Evolutionary conservation across 2,329 filamentous ascomycete genomes (phyloP), one percentile per base, ranked within the genome.

Genomic region (Ustulina deusta): DNA sequence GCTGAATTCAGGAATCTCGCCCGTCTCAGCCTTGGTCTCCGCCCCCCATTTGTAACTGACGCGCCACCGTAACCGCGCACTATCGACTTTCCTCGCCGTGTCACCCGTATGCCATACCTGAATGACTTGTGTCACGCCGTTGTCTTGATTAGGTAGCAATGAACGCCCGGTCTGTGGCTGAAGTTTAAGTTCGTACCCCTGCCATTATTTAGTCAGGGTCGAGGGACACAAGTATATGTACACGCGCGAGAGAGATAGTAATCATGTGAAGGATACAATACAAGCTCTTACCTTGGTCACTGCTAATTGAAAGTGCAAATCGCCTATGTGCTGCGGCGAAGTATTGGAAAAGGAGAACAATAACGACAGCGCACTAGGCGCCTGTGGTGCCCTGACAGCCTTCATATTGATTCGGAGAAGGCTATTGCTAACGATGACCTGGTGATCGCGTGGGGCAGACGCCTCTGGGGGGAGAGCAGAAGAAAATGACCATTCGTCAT

Each of bases 401-500:
- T 90, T 83, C 78, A 97, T 90, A 44, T 92, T 87, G 67, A 97
- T 90, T 67, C 88, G 88, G 54, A 98, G 82, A 49, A 83, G 85
- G 1, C 89, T 90, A 75, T 92, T 90, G 75, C 89, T 89, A 49
- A 97, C 88, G 22, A 91, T 82, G 55, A 88, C 87, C 71, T 93
- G 88, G 58, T 88, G 86, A 60, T 81, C 84, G 1, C 90, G 89
- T 38, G 88, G 85, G 20, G 83, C 75, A 60, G 82, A 75, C 17
- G 80, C 69, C 68, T 88, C 84, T 2, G 84, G 80, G 32, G 95
- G 95, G 15, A 97, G 84, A 0, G 95, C 91, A 0, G 95, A 98
- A 2, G 93, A 89, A 78, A 98, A 98, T 27, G 89, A 92, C 94
- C 95, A 98, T 76, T 98, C 95, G 71, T 98, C 95, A 58, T 97